These are phyloP conservation scores for Rostrohypoxylon terebratum DNA, from an alignment of 495 filamentous ascomycete species.

Conservation along the genomic window DNA sequence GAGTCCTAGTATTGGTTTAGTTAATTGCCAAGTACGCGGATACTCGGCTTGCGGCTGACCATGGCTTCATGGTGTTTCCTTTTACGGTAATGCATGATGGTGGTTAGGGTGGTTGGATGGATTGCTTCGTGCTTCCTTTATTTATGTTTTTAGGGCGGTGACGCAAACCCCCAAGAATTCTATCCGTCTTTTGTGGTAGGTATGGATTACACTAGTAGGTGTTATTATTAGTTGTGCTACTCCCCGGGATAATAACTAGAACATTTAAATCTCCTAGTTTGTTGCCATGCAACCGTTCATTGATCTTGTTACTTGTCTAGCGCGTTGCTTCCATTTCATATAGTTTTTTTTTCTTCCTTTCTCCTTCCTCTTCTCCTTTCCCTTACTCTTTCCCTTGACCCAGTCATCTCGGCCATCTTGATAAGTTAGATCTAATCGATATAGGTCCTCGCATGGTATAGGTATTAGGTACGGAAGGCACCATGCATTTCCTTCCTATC, in stretches of 20 bases:
- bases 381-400: neutral
- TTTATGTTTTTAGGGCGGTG: conserved; percentile 25
- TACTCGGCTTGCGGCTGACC: conserved; percentile 25
- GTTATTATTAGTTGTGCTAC: conserved; percentile 37
- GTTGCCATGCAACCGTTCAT: neutral
- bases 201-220: too few relatives aligned
- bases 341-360: neutral
- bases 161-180: conserved; percentile 26
- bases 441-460: neutral
- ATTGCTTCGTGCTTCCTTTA: conserved; percentile 18
- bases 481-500: conserved; percentile 31
- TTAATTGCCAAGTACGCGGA: conserved; percentile 14
- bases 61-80: conserved; percentile 29
- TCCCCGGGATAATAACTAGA: conserved; percentile 29
- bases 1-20: conserved; percentile 9
- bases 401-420: conserved; percentile 2
- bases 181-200: conserved; percentile 11
- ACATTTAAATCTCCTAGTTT: conserved; percentile 4
- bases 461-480: conserved; percentile 11
- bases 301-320: neutral
- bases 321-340: neutral
- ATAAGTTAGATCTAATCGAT: conserved; percentile 7
- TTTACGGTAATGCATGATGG: conserved; percentile 10
- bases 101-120: conserved; percentile 16
- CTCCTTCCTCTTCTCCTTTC: neutral